Evolutionary conservation across 148 eudicot species (phyloP).

Genomic region (Vaccinium macrocarpon): DNA sequence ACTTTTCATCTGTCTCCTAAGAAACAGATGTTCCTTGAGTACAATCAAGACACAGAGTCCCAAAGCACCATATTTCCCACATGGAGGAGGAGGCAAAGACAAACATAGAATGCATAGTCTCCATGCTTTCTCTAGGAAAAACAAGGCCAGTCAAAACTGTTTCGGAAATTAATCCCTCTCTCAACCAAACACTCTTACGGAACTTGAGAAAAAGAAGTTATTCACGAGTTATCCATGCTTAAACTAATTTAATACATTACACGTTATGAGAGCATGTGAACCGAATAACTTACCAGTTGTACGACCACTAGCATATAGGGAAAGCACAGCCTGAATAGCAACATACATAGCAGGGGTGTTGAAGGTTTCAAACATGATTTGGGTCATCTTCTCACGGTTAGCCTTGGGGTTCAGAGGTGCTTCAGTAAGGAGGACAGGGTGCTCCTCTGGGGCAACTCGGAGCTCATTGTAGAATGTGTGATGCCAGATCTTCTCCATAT

Average conservation of each 20-base stretch:
- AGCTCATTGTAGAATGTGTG: slow-evolving; percentile 90
- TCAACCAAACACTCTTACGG: neutral
- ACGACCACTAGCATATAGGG: slow-evolving; percentile 89
- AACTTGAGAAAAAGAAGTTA: neutral
- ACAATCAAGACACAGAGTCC: neutral
- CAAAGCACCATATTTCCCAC: neutral
- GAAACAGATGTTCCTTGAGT: neutral
- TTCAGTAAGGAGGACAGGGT: slow-evolving; percentile 78
- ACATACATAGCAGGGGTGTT: slow-evolving; percentile 85
- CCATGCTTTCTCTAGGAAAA: neutral
- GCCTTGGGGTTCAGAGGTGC: slow-evolving; percentile 95
- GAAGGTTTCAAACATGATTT: slow-evolving; percentile 86
- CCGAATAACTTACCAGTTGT: slow-evolving; percentile 57
- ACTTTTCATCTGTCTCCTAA: neutral
- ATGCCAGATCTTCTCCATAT: slow-evolving; percentile 95
- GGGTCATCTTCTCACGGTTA: slow-evolving; percentile 92
- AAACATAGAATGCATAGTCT: neutral
- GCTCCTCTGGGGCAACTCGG: slow-evolving; percentile 93
- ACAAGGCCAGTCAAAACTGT: neutral
- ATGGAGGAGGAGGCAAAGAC: neutral
- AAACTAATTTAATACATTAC: neutral
- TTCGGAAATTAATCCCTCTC: neutral
- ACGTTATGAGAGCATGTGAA: neutral
- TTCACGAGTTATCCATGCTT: neutral
- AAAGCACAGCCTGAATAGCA: slow-evolving; percentile 77